Evolutionary conservation across 2,329 filamentous ascomycete species (phyloP).

Genomic region (Rachicladosporium sp.): DNA sequence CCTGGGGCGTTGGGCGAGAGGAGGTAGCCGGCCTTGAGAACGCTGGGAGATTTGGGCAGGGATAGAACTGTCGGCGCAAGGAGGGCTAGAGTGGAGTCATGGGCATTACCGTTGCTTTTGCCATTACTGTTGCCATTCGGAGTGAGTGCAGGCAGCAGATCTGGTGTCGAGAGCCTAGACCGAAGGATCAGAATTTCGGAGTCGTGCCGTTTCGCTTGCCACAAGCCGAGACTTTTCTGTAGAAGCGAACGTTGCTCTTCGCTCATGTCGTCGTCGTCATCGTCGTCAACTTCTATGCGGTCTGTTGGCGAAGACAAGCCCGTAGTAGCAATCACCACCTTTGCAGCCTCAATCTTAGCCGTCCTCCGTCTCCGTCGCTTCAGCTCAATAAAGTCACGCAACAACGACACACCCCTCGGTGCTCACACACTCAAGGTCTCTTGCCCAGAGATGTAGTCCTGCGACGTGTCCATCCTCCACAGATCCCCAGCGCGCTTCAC

Average conservation of each 20-base stretch:
- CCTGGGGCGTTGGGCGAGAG: constrained; percentile 65
- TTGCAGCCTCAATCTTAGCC: constrained; percentile 67
- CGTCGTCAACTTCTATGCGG: constrained; percentile 28
- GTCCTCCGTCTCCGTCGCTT: constrained; percentile 62
- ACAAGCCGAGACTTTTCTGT: constrained; percentile 49
- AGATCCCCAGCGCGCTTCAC: constrained; percentile 86
- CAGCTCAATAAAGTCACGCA: constrained; percentile 72
- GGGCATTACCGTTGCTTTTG: constrained; percentile 9
- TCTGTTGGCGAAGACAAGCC: constrained; percentile 35
- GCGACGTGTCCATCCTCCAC: constrained; percentile 90
- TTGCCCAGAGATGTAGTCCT: constrained; percentile 94
- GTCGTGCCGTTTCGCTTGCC: constrained; percentile 38
- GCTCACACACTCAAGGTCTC: constrained; percentile 76
- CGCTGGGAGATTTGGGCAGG: constrained; percentile 57
- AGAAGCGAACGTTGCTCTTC: constrained; percentile 32
- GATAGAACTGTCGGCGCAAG: constrained; percentile 66
- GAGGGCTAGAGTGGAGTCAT: constrained; percentile 39
- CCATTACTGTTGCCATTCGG: constrained; percentile 20
- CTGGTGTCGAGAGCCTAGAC: constrained; percentile 53
- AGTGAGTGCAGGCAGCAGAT: constrained; percentile 40
- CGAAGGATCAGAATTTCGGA: constrained; percentile 35
- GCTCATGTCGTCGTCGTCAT: constrained; percentile 8
- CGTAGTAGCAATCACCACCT: constrained; percentile 42
- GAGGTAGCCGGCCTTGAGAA: constrained; percentile 79
- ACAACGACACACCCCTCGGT: constrained; percentile 76